Conservation (phyloP, 2,329 filamentous ascomycete species). For the Diaporthe helianthi region DNA sequence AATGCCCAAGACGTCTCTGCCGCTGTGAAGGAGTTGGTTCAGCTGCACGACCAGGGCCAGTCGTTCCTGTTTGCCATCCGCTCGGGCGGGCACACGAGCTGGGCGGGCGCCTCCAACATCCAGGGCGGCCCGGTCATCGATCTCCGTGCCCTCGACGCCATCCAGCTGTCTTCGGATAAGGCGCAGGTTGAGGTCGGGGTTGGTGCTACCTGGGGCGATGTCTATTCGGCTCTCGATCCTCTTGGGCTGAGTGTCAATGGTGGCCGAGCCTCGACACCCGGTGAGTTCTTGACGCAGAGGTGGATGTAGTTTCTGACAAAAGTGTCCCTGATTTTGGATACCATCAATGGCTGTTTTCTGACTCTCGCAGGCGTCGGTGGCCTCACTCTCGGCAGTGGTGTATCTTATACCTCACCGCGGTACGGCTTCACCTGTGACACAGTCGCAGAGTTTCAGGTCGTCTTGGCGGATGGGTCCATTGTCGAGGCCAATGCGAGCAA, state of each 20-base stretch:
- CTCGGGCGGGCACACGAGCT: slow-evolving; percentile 17
- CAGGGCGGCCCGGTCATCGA: slow-evolving; percentile 16
- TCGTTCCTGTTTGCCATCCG: slow-evolving; percentile 12
- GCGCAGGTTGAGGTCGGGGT: slow-evolving; percentile 14
- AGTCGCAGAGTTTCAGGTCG: not conserved
- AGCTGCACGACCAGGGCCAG: not conserved
- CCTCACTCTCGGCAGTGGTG: slow-evolving; percentile 30
- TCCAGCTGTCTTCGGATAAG: not conserved
- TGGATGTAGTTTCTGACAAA: slow-evolving; percentile 42
- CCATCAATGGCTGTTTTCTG: not conserved
- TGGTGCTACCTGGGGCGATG: slow-evolving; percentile 17
- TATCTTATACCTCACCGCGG: slow-evolving; percentile 9
- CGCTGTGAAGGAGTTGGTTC: not conserved
- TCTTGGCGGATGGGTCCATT: slow-evolving; percentile 15
- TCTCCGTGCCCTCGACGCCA: not conserved
- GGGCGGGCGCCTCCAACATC: not conserved
- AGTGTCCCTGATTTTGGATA: not conserved
- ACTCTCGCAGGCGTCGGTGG: slow-evolving; percentile 15
- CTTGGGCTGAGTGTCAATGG: slow-evolving; percentile 32
- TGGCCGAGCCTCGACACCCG: slow-evolving; percentile 26
- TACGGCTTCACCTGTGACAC: slow-evolving; percentile 9
- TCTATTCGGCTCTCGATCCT: slow-evolving; percentile 28
- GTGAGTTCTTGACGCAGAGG: slow-evolving; percentile 46
- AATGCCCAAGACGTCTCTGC: not conserved
- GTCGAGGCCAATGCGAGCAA: not conserved